These are phyloP conservation scores for Aspergillus clavatus DNA, from an alignment of 2,329 filamentous ascomycete species.

Conservation along the genomic window DNA sequence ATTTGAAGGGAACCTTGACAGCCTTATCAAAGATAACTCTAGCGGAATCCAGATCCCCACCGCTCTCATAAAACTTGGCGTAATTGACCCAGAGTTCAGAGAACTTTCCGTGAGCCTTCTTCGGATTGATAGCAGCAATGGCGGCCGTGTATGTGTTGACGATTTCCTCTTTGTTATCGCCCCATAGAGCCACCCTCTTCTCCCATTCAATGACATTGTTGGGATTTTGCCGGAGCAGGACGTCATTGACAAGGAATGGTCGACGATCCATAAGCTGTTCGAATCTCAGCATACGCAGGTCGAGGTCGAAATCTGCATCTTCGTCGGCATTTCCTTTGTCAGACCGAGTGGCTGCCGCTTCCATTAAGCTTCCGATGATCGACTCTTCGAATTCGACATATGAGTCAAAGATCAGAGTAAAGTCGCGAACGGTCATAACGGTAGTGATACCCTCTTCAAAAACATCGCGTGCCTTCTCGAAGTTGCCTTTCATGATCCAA, in stretches of 20 bases:
- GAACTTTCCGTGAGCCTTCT: conserved; percentile 88
- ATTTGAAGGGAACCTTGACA: conserved; percentile 95
- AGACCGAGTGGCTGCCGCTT: conserved; percentile 73
- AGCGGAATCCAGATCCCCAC: conserved; percentile 76
- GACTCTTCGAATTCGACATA: conserved; percentile 97
- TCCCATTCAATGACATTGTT: conserved; percentile 97
- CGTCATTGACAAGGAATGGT: conserved; percentile 94
- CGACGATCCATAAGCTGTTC: conserved; percentile 96
- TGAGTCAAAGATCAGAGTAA: conserved; percentile 91
- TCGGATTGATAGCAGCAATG: conserved; percentile 86
- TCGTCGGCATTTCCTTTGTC: conserved; percentile 73
- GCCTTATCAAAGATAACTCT: conserved; percentile 96
- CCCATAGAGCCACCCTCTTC: conserved; percentile 93
- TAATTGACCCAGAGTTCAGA: conserved; percentile 96
- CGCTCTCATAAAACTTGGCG: conserved; percentile 91
- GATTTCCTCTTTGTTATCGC: conserved; percentile 83
- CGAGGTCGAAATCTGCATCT: conserved; percentile 86
- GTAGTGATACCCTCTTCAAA: conserved; percentile 97
- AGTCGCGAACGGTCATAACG: conserved; percentile 97
- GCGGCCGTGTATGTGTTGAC: conserved; percentile 93
- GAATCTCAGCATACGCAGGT: conserved; percentile 96
- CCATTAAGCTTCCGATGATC: conserved; percentile 86
- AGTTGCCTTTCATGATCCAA: conserved; percentile 89
- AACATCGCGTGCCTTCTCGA: conserved; percentile 85
- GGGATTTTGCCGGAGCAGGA: conserved; percentile 88